Conservation (phyloP, 345 rosid genomes). For the Acer yangbiense region DNA sequence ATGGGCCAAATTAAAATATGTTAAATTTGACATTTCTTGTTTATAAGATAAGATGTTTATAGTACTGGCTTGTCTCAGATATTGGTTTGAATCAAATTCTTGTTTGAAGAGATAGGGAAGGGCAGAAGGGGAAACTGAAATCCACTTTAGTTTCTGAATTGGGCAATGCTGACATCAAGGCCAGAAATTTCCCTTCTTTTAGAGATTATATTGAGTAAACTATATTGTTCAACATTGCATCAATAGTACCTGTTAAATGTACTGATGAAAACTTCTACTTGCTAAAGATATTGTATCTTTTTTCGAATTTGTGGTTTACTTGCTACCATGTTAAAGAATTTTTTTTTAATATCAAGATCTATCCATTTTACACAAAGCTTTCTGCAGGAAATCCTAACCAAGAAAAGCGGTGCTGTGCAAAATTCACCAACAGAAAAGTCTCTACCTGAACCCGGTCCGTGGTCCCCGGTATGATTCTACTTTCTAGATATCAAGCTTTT, state of each 20-base stretch:
- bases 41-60: background rate
- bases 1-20: background rate
- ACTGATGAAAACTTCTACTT: background rate
- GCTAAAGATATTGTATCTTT: background rate
- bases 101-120: background rate
- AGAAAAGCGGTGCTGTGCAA: conserved; percentile 85
- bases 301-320: background rate
- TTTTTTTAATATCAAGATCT: background rate
- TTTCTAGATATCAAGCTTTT: background rate
- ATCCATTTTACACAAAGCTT: conserved; percentile 18
- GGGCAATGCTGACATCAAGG: background rate
- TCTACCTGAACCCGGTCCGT: conserved; percentile 77
- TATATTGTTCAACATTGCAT: background rate
- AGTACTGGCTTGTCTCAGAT: background rate
- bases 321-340: background rate
- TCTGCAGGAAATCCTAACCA: conserved; percentile 72
- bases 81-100: background rate
- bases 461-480: conserved; percentile 78
- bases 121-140: background rate
- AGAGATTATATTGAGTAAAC: too few relatives aligned
- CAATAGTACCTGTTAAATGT: too few relatives aligned
- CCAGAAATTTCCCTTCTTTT: background rate
- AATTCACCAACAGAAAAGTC: conserved; percentile 82
- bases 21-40: background rate
- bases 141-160: background rate